Conservation (phyloP, 2,329 filamentous ascomycete genomes). For the Sphaerostilbella broomeana region DNA sequence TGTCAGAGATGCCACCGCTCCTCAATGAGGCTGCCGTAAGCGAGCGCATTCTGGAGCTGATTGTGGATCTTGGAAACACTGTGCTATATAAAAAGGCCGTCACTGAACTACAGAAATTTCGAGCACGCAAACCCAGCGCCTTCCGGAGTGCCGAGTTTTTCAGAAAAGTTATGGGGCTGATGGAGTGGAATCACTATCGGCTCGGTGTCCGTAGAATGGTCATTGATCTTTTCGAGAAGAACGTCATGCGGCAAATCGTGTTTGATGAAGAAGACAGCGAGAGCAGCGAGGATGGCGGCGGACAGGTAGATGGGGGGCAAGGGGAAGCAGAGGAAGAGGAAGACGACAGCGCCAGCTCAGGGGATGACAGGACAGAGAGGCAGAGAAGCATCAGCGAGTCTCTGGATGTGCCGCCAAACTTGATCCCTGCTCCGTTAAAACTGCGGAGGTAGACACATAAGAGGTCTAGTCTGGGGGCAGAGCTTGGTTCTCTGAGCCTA, state of each 20-base stretch:
- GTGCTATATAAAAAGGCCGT: conserved; percentile 85
- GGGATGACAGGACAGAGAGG: conserved; percentile 50
- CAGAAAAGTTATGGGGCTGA: conserved; percentile 72
- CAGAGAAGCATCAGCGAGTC: conserved; percentile 49
- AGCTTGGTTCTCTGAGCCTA: no score
- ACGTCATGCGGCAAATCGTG: conserved; percentile 76
- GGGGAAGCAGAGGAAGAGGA: conserved; percentile 53
- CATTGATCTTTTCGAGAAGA: conserved; percentile 89
- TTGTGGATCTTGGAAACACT: conserved; percentile 86
- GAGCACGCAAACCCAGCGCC: conserved; percentile 63
- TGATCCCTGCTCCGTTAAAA: conserved; percentile 30
- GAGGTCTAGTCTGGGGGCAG: no score
- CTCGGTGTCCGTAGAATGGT: conserved; percentile 83
- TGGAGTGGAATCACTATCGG: conserved; percentile 86
- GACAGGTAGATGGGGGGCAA: no score
- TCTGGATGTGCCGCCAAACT: conserved; percentile 26
- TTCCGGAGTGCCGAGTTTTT: conserved; percentile 77
- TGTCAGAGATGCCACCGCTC: conserved; percentile 35
- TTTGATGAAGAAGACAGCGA: conserved; percentile 59
- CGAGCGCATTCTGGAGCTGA: conserved; percentile 75
- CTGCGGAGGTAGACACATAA: conserved; percentile 22
- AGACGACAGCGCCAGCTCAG: conserved; percentile 43
- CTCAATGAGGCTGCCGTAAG: conserved; percentile 58
- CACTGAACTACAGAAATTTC: conserved; percentile 73
- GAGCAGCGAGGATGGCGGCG: conserved; percentile 44